Evolutionary conservation across 2,329 filamentous ascomycete species (phyloP).

Genomic region (Fusarium sp.): DNA sequence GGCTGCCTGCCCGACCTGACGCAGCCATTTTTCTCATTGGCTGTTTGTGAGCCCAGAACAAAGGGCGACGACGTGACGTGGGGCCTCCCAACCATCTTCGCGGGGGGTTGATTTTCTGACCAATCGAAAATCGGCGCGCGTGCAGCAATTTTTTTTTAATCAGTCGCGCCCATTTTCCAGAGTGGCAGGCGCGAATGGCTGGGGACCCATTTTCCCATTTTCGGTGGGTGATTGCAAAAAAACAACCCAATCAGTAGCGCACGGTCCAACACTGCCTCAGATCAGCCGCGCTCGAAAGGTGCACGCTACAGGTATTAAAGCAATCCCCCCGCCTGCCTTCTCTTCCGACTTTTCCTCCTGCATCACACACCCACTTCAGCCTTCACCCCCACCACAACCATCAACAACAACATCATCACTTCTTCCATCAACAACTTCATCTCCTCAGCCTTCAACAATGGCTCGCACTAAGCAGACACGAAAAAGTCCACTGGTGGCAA

Average conservation of each 20-base stretch:
- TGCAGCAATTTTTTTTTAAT: constrained; percentile 33
- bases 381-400: constrained; percentile 46
- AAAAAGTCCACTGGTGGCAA: constrained; percentile 87
- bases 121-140: constrained; percentile 46
- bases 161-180: constrained; percentile 35
- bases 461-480: constrained; percentile 76
- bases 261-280: constrained; percentile 44
- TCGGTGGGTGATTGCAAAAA: constrained; percentile 41
- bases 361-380: constrained; percentile 56
- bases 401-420: constrained; percentile 38
- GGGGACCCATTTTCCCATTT: constrained; percentile 35
- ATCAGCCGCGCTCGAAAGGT: constrained; percentile 52
- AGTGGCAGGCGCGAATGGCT: constrained; percentile 14
- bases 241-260: constrained; percentile 38
- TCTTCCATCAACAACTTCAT: constrained; percentile 46
- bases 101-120: constrained; percentile 20
- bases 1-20: constrained; percentile 8
- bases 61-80: constrained; percentile 12
- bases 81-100: constrained; percentile 1
- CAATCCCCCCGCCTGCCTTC: constrained; percentile 57
- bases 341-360: constrained; percentile 54
- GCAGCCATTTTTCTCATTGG: constrained; percentile 31
- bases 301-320: constrained; percentile 56
- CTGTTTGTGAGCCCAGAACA: constrained; percentile 20
- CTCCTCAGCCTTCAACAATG: constrained; percentile 61